These are phyloP conservation scores for Ballota nigra DNA, from an alignment of 257 asterid genomes.

Conservation along the genomic window DNA sequence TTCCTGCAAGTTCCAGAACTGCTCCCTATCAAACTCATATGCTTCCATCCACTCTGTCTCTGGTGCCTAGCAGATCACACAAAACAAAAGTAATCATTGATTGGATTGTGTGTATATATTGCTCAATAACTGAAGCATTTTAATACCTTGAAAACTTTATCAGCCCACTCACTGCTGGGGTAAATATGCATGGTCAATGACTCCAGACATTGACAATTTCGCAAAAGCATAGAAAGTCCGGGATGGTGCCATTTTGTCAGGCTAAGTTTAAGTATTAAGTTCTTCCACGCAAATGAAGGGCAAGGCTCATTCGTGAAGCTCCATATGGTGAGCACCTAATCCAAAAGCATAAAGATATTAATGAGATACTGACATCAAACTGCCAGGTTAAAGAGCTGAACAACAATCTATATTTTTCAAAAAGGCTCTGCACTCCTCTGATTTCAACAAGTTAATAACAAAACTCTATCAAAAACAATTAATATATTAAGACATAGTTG, in stretches of 20 bases:
- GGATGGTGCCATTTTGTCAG: conserved; percentile 30
- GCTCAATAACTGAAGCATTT: not conserved
- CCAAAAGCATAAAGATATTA: not conserved
- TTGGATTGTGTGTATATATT: not conserved
- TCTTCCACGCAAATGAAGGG: conserved; percentile 21
- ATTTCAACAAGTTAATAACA: too few relatives aligned
- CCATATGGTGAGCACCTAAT: conserved; percentile 20
- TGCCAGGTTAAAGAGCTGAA: too few relatives aligned
- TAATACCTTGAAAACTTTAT: not conserved
- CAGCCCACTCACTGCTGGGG: not conserved
- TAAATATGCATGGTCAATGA: conserved; percentile 6
- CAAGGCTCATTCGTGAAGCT: conserved; percentile 11
- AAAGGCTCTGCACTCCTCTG: too few relatives aligned
- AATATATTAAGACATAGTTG: too few relatives aligned
- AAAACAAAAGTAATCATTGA: not conserved
- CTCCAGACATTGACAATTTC: conserved; percentile 1
- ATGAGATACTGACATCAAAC: not conserved
- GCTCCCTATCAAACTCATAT: not conserved
- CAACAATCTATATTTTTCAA: too few relatives aligned
- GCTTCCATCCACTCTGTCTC: not conserved
- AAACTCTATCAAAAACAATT: too few relatives aligned
- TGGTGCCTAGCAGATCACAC: not conserved
- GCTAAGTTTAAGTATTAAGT: not conserved
- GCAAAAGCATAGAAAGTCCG: conserved; percentile 28
- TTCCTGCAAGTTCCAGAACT: not conserved